Conservation (phyloP, 2,329 filamentous ascomycete species). For the Aspergillus sp. region DNA sequence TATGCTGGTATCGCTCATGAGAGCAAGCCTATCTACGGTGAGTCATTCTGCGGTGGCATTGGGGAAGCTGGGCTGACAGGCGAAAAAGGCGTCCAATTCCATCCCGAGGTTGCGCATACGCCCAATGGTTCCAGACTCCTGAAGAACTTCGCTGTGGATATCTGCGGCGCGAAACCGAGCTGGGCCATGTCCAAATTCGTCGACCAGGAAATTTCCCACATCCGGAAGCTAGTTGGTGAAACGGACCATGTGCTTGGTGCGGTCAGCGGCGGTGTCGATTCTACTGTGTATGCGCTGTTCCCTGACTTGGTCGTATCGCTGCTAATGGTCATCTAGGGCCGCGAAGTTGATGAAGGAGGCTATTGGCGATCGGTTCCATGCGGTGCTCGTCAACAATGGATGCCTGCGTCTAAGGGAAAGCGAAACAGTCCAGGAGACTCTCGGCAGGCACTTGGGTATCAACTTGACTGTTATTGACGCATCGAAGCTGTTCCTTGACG, state of each 20-base stretch:
- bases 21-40: constrained; percentile 55
- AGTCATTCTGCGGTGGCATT: constrained; percentile 2
- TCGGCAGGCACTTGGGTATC: constrained; percentile 72
- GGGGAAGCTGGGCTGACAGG: background rate
- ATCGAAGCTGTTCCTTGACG: constrained; percentile 63
- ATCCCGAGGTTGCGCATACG: constrained; percentile 63
- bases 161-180: constrained; percentile 65
- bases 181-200: constrained; percentile 86
- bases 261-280: constrained; percentile 78
- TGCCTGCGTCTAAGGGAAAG: constrained; percentile 81
- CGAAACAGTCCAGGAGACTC: constrained; percentile 66
- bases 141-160: constrained; percentile 72
- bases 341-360: constrained; percentile 78
- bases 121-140: constrained; percentile 59
- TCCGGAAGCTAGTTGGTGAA: constrained; percentile 70
- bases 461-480: constrained; percentile 84
- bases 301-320: background rate
- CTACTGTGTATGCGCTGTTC: constrained; percentile 50
- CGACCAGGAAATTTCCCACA: constrained; percentile 68
- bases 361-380: constrained; percentile 76
- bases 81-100: constrained; percentile 61
- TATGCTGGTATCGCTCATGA: constrained; percentile 63
- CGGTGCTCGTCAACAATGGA: constrained; percentile 77
- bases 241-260: constrained; percentile 74
- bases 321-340: constrained; percentile 30